A percentile compares a stretch with the other conserved stretches of the same genome.
These are phyloP conservation scores for Candida nitratophila DNA, from an alignment of 805 yeast genomes.

Conservation along the genomic window DNA sequence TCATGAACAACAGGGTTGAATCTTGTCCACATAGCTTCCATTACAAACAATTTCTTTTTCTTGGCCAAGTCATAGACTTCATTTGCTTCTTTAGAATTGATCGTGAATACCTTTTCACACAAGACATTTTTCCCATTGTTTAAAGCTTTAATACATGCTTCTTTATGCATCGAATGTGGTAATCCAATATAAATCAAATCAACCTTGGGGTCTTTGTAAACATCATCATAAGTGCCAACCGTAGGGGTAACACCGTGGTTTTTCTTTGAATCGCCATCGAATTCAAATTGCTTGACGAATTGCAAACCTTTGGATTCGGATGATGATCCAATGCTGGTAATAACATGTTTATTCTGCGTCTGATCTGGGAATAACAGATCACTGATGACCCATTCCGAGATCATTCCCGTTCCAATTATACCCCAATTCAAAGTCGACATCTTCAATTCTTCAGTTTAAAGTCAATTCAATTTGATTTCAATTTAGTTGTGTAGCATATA, in stretches of 20 bases:
- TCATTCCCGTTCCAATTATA: constrained; percentile 42
- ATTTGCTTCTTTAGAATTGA: constrained; percentile 37
- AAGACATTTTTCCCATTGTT: constrained; percentile 41
- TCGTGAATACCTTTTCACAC: constrained; percentile 49
- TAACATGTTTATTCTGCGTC: constrained; percentile 24
- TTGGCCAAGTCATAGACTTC: constrained; percentile 37
- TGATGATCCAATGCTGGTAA: constrained; percentile 34
- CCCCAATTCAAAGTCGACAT: constrained; percentile 29
- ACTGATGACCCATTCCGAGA: constrained; percentile 36
- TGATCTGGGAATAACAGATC: constrained; percentile 26
- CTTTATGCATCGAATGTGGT: constrained; percentile 46
- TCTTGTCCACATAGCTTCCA: constrained; percentile 59
- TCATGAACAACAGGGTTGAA: constrained; percentile 40
- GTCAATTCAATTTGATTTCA: too few species aligned
- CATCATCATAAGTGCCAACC: constrained; percentile 33
- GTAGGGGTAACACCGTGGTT: constrained; percentile 7
- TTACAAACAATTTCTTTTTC: constrained; percentile 34
- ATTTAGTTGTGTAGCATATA: too few species aligned
- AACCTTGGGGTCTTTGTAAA: constrained; percentile 34
- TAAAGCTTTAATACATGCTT: constrained; percentile 35
- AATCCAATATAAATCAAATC: constrained; percentile 49
- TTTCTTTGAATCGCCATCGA: constrained; percentile 4
- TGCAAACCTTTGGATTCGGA: constrained; percentile 27
- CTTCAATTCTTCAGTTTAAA: too few species aligned
- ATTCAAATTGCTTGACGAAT: constrained; percentile 20